These are phyloP conservation scores for Cutaneotrichosporon cyanovorans DNA, from an alignment of 1,284 basidiomycete genomes.

Conservation along the genomic window DNA sequence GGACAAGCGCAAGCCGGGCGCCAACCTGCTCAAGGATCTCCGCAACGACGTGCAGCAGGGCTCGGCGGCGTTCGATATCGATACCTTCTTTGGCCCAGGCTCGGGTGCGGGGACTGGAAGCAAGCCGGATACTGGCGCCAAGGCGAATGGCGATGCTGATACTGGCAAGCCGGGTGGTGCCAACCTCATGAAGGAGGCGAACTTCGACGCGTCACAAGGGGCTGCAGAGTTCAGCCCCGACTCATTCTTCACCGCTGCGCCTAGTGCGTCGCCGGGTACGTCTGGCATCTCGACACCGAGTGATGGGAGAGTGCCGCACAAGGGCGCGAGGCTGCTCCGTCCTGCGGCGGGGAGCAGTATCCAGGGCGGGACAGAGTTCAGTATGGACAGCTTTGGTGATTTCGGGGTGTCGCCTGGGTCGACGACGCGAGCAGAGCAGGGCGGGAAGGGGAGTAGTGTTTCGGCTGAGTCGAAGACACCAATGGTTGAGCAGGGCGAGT, in stretches of 20 bases:
- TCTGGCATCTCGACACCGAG: neutral
- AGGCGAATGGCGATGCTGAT: neutral
- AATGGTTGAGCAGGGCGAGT: too few relatives aligned
- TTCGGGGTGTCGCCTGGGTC: too few relatives aligned
- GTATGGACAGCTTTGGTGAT: slow-evolving; percentile 37
- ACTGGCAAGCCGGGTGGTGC: slow-evolving; percentile 47
- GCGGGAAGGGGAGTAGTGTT: too few relatives aligned
- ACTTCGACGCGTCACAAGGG: slow-evolving; percentile 43
- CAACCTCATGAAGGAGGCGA: slow-evolving; percentile 55
- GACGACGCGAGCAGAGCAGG: too few relatives aligned
- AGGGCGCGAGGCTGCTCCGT: slow-evolving; percentile 58
- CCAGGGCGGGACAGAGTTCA: slow-evolving; percentile 45
- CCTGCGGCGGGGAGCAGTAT: slow-evolving; percentile 37
- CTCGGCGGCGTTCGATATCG: slow-evolving; percentile 45
- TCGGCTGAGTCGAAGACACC: too few relatives aligned
- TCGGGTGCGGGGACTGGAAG: neutral
- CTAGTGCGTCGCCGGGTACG: neutral
- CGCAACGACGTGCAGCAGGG: slow-evolving; percentile 44
- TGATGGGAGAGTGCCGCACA: neutral
- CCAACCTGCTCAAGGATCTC: slow-evolving; percentile 55
- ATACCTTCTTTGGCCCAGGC: slow-evolving; percentile 25
- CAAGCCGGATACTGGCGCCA: neutral
- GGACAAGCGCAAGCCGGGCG: neutral
- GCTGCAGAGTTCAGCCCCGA: slow-evolving; percentile 45
- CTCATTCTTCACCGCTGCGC: slow-evolving; percentile 22